Evolutionary conservation across 1,139 yeast species (phyloP), one percentile per base, ranked within the genome.

Genomic region (Saccharomyces uvarum): DNA sequence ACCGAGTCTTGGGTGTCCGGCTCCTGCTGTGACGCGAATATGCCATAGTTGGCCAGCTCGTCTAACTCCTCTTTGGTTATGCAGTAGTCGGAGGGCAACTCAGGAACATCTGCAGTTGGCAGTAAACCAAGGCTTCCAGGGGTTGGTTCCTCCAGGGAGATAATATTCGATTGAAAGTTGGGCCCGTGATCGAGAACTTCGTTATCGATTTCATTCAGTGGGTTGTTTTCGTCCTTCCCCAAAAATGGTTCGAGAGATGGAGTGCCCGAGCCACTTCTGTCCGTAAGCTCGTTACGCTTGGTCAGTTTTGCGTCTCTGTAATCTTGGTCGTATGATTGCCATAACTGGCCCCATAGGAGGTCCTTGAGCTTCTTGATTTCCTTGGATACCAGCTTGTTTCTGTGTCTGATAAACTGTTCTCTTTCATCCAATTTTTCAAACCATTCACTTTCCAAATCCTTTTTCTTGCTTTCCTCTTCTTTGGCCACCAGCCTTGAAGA

Each of bases 401-500:
- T 64, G 9, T 55, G 56, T 38, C 66, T 66, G n/a, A 68, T 31
- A 51, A 56, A 67, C 6, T 59, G 57, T 29, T 64, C 68, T 53
- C 70, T 62, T 19, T 65, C 63, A 41, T 67, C 68, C 13, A 69
- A 55, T 54, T 69, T 70, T 14, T 64, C 67, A 24, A 57, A 52
- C 59, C 67, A 63, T n/a, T 59, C 54, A 44, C 62, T 59, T 50
- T 63, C 70, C 9, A 64, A 49, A 21, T 63, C 70, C 54, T 61
- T 63, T 31, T 64, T 64, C 51, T 63, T 64, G 6, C 62, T 59
- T 33, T 67, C 70, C 48, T 67, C 70, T 42, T 69, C 70, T 21
- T 64, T 62, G 1, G 70, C 71, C 1, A 67, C 67, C 14, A 70
- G 54, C 54, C 72, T 62, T 1, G 72, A 63, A 1, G 73, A 70